These are phyloP conservation scores for Paratinospora sagittata DNA, from an alignment of 164 flowering plant species.

Conservation along the genomic window DNA sequence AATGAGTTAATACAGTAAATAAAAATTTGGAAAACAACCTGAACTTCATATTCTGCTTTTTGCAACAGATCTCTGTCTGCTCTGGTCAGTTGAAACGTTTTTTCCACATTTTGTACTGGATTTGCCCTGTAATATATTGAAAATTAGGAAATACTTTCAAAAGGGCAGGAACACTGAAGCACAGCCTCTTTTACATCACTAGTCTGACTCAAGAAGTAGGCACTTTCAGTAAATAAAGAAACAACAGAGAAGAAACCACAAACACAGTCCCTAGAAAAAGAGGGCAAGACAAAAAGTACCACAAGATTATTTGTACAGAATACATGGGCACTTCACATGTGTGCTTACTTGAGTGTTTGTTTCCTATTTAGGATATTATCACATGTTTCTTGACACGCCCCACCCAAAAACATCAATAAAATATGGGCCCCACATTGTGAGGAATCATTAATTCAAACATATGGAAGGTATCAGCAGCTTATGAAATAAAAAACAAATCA, in stretches of 20 bases:
- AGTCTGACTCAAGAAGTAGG: neutral
- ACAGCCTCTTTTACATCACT: no score
- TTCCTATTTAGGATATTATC: neutral
- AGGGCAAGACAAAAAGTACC: neutral
- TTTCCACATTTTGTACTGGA: slow-evolving; percentile 70
- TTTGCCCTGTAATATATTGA: slow-evolving; percentile 46
- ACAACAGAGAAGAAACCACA: neutral
- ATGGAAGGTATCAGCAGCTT: neutral
- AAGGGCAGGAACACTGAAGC: no score
- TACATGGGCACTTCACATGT: no score
- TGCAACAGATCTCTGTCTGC: slow-evolving; percentile 63
- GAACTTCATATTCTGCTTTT: slow-evolving; percentile 74
- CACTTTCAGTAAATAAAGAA: neutral
- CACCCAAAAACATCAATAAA: neutral
- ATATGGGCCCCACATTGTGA: neutral
- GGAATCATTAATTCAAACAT: neutral
- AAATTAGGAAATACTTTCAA: neutral
- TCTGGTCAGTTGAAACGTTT: slow-evolving; percentile 70
- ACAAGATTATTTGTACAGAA: neutral
- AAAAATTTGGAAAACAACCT: slow-evolving; percentile 39
- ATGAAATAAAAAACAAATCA: neutral
- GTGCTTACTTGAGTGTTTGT: no score
- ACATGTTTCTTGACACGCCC: neutral
- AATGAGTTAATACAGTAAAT: neutral
- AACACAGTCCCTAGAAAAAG: neutral